phyloP scores from a whole-genome alignment of 257 asterid species.

The Echites panduratus region DNA sequence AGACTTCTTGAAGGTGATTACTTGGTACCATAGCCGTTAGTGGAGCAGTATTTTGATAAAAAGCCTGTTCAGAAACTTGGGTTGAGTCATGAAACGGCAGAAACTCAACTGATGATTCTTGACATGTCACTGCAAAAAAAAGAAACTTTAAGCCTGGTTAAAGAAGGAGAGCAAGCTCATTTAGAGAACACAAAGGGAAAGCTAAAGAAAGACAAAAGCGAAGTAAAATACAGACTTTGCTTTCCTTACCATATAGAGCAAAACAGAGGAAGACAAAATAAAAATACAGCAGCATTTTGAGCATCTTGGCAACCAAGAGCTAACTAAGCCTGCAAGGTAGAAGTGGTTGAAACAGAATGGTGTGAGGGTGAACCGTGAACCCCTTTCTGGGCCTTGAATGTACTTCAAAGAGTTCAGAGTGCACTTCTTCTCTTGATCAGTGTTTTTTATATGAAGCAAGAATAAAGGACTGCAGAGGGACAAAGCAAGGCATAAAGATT shows the following conservation, averaged over 20 bases:
- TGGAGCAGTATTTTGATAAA: slow-evolving; percentile 19
- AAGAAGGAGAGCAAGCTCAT: background rate
- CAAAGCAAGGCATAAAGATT: slow-evolving; percentile 1
- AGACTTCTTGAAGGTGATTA: slow-evolving; percentile 40
- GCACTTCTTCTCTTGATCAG: too few relatives aligned
- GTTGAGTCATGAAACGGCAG: slow-evolving; percentile 31
- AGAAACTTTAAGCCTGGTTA: background rate
- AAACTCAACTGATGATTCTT: slow-evolving; percentile 44
- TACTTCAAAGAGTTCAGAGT: background rate
- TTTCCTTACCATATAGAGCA: slow-evolving; percentile 16
- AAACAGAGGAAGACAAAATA: slow-evolving; percentile 6
- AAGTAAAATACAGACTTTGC: background rate
- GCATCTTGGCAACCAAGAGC: background rate
- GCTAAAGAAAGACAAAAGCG: background rate
- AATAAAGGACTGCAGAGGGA: slow-evolving; percentile 4
- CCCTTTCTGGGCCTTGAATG: background rate
- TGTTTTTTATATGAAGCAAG: slow-evolving; percentile 1
- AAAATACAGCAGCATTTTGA: slow-evolving; percentile 15
- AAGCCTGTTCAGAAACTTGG: slow-evolving; percentile 18
- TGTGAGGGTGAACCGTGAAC: too few relatives aligned
- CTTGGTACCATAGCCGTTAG: slow-evolving; percentile 47
- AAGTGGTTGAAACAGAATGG: background rate
- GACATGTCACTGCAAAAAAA: slow-evolving; percentile 38
- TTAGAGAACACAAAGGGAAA: background rate
- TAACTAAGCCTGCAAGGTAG: background rate